Base-by-base conservation (phyloP, 257 asterid genomes). In the Capsicum pubescens region DNA sequence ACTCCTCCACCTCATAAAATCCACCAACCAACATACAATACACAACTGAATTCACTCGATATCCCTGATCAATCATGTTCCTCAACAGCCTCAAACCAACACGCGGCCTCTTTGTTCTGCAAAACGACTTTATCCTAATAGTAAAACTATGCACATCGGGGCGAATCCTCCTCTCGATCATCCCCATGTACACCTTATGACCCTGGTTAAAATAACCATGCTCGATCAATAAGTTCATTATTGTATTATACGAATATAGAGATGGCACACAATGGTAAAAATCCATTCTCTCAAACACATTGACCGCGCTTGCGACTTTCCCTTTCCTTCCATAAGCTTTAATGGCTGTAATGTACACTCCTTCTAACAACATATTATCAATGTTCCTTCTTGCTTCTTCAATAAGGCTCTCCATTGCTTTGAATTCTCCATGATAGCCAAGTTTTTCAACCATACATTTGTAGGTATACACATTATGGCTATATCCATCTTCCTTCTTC, bases 211-310 rank as follows among this genome's bases (percentile, higher is more conserved):
- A 92, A 87, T 89, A 89, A 85, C 89, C 95, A 87, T 89, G 89
- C 44, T 94, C 98, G 59, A 92, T 96, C 91, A 96, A 92, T 83
- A 95, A 83, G 89, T 93, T 96, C 99, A 94, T 94, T 35, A 96
- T 88, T 4, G 88, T 92, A 72, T 94, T 94, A 87, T 92, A 91
- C 2, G 99, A 92, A 58, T 60, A 88, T 48, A 93, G 90, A 0
- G 95, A 91, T 0, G 95, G 97, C 77, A 92, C 90, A 82, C 98
- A 96, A n/a, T 89, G 86, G 88, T 92, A 96, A 81, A 96, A 95
- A 69, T 94, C 98, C 99, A 94, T 94, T 87, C 97, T 92, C 84
- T 96, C 98, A 71, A 96, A 96, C 89, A 96, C 93, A 87, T 92
- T 78, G 55, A 91, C 96, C 0, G 98, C 98, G 63, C 92, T 94